Evolutionary conservation across 2,329 filamentous ascomycete species (phyloP), one percentile per base, ranked within the genome.

Genomic region (Aureobasidium leucospermi): DNA sequence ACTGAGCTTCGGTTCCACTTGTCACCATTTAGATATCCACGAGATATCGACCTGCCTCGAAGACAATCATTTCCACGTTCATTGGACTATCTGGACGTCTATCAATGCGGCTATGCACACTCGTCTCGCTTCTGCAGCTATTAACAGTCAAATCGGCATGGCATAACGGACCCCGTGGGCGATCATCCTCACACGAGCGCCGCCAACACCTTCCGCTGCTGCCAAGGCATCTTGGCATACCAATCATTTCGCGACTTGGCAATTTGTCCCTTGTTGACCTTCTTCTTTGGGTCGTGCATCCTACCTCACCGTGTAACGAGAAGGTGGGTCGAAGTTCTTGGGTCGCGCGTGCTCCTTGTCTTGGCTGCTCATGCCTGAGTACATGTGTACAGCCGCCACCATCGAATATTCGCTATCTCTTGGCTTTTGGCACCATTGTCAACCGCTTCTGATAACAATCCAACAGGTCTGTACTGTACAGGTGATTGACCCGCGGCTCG

Each of bases 361-460:
- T 58, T 28, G 43, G n/a, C 34, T 23, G 32, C 42, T 48, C 43
- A 34, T 31, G 19, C 16, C 16, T 6, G 19, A 28, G 13, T 58
- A 58, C 55, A 39, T 48, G 43, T 39, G 42, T 48, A 58, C 42
- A 58, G 23, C 28, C 52, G 55, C 32, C 42, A 41, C 55, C 55
- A 48, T 48, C 32, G 43, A 41, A 58, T 41, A 39, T 39, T 48
- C 55, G 43, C 55, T 58, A 58, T 58, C 55, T 48, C 55, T 58
- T 58, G 55, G 55, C 55, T 23, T 16, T 9, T 58, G 42, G 23
- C 34, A 48, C 41, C 7, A 48, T 58, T 23, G 15, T 39, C 43
- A 38, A 48, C 45, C 43, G 55, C 43, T 43, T 41, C 34, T 47
- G 55, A 58, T 58, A 47, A 48, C 38, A 42, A 19, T 32, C 15